Evolutionary conservation across 2,329 filamentous ascomycete genomes (phyloP).

Genomic region (Ophiostoma tasmaniense): DNA sequence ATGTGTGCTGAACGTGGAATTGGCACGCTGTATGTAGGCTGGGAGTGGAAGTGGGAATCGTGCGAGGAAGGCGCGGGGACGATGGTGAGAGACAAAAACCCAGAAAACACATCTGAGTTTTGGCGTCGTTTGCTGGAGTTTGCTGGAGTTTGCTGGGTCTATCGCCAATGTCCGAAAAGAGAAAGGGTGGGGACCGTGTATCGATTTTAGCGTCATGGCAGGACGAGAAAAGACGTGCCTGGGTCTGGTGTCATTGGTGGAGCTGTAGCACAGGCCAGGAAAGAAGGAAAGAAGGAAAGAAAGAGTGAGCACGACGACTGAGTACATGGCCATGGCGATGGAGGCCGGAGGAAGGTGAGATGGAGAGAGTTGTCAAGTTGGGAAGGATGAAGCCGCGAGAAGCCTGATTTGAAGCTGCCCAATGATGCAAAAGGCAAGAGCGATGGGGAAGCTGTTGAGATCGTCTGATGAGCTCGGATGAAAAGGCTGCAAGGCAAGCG

Average conservation of each 20-base stretch:
- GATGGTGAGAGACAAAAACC: not conserved
- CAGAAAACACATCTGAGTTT: not conserved
- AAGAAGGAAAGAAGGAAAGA: not conserved
- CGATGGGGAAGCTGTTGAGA: not conserved
- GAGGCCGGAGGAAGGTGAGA: not conserved
- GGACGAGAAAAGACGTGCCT: constrained; percentile 5
- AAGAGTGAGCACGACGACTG: not conserved
- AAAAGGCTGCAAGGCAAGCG: not conserved
- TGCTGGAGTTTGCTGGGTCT: constrained; percentile 1
- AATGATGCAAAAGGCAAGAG: not conserved
- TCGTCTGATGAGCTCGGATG: not conserved
- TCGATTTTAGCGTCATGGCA: constrained; percentile 12
- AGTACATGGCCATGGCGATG: too few species aligned
- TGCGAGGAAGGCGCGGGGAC: constrained; percentile 1
- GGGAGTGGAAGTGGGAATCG: not conserved
- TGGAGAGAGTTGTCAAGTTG: too few species aligned
- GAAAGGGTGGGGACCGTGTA: constrained; percentile 1
- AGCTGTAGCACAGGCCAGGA: constrained; percentile 1
- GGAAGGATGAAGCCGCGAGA: not conserved
- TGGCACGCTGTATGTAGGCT: not conserved
- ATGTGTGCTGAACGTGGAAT: not conserved
- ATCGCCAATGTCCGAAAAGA: constrained; percentile 14
- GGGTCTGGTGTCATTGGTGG: constrained; percentile 12
- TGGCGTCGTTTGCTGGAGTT: constrained; percentile 7
- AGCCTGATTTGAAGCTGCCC: not conserved